Base-by-base conservation (phyloP, 1,284 basidiomycete species). In the Violaceomyces palustris region DNA sequence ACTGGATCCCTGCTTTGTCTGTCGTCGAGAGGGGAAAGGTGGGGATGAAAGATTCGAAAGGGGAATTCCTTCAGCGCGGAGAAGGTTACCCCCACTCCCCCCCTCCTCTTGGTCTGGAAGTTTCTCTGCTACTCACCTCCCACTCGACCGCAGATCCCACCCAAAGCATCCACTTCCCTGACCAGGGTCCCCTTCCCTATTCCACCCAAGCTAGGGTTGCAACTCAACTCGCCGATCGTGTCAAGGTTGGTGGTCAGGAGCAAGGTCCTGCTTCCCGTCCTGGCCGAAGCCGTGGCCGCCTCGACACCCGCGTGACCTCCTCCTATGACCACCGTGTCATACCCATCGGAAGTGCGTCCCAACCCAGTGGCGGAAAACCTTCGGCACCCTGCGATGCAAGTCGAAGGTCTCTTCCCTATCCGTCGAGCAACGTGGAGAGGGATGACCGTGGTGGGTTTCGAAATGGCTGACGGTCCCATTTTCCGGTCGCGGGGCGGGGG, bases 221-320 rank as follows among this genome's bases (percentile, higher is more conserved):
- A 92, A 15, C 88, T 90, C 62, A 92, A 78, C 66, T 89, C 88
- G 28, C 89, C 89, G 28, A 92, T 81, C 1, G 83, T 89, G 39
- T 84, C 82, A 17, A 85, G 70, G 42, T 80, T 83, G 64, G 89
- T 87, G 0, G 89, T 92, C 40, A 93, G 74, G 4, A 93, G 78
- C 3, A 89, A 61, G 0, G 89, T 91, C 49, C 79, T 77, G 1
- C 88, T 87, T 2, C 88, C 87, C 0, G 84, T 82, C 25, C 89
- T 78, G 2, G 89, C 87, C 9, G 88, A 81, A 3, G 84, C 88
- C 9, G 88, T 82, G 0, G 89, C 88, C 2, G 89, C 88, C 73
- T 93, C 89, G 61, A 86, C 88, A 1, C 88, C 88, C 23, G 89
- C 89, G 77, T 92, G 88, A 2, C 89, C 88, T 6, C 85, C 89